phyloP scores from a whole-genome alignment of 371 early-diverging fungal genomes.

The Capniomyces stellatus region DNA sequence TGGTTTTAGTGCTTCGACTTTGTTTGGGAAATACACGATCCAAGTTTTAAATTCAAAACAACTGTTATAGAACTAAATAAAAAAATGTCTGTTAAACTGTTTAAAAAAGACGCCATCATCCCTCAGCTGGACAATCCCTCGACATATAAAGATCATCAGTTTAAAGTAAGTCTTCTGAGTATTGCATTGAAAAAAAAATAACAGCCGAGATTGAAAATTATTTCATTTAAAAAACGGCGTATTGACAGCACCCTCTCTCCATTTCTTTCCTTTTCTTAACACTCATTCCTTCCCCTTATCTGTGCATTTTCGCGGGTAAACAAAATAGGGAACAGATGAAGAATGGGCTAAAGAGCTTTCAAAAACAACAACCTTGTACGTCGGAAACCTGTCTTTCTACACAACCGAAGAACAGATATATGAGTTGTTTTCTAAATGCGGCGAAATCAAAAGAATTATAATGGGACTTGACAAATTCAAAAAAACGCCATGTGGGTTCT shows the following conservation, averaged over 20 bases:
- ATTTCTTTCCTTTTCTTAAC: too few relatives aligned
- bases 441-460: constrained; percentile 93
- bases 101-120: constrained; percentile 36
- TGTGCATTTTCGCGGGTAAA: too few relatives aligned
- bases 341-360: constrained; percentile 50
- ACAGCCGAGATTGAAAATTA: too few relatives aligned
- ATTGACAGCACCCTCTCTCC: too few relatives aligned
- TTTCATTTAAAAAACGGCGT: too few relatives aligned
- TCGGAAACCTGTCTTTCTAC: constrained; percentile 94
- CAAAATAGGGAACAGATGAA: constrained; percentile 40
- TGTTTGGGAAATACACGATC: too few relatives aligned
- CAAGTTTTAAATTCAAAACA: too few relatives aligned
- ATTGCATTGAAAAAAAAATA: too few relatives aligned
- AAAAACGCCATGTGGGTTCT: constrained; percentile 97
- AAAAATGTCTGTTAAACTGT: too few relatives aligned
- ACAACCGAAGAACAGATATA: constrained; percentile 98
- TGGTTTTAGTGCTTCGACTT: too few relatives aligned
- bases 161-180: constrained; percentile 35
- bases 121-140: constrained; percentile 69
- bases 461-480: constrained; percentile 92
- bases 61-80: too few relatives aligned
- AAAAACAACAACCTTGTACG: constrained; percentile 73
- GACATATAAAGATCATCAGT: constrained; percentile 68
- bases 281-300: background rate
- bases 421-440: constrained; percentile 87